Base-by-base conservation (phyloP, 495 filamentous ascomycete genomes). In the Penicillium lividum region DNA sequence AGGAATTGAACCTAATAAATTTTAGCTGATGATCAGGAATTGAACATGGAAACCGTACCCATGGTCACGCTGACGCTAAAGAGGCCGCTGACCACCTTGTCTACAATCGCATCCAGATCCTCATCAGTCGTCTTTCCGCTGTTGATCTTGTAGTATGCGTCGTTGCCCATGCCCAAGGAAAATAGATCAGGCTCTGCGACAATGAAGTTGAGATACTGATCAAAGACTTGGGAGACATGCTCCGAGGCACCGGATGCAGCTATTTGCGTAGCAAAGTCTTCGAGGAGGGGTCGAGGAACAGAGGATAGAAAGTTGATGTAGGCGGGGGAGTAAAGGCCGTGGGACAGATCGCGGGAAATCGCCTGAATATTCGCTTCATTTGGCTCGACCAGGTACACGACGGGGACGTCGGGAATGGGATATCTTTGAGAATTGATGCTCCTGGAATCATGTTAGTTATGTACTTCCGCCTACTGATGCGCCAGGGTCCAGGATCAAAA, bases 261-360 rank as follows among this genome's bases (percentile, higher is more conserved):
- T 36, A 94, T 93, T 68, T 95, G 85, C 16, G 88, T 82, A 7
- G 93, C 95, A 69, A 98, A 98, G 60, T 98, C 93, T 79, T 99
- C 95, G 51, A 99, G 86, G 27, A 99, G 80, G 13, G 92, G 89
- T 50, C 95, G 84, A 2, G 94, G 91, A 60, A 99, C 89, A 33
- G 95, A 98, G 48, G 90, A 93, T 29, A 99, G 84, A 72, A 98
- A 98, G 77, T 99, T 99, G 72, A 99, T 85, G 66, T 97, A 94
- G 63, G 95, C 93, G 3, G 92, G 90, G 54, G 92, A 89, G 74
- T 99, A 99, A 29, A 99, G 82, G 42, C 85, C 87, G 57, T 86
- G 89, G 38, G 92, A 83, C 15, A 99, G 84, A 66, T 99, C 95
- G 47, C 80, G 81, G n/a, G 90, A 92, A 54, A 99, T 93, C 29